Percentiles rank a stretch among this genome's conserved stretches.
phyloP scores from a whole-genome alignment of 805 yeast species.

The Yarrowia sp. region DNA sequence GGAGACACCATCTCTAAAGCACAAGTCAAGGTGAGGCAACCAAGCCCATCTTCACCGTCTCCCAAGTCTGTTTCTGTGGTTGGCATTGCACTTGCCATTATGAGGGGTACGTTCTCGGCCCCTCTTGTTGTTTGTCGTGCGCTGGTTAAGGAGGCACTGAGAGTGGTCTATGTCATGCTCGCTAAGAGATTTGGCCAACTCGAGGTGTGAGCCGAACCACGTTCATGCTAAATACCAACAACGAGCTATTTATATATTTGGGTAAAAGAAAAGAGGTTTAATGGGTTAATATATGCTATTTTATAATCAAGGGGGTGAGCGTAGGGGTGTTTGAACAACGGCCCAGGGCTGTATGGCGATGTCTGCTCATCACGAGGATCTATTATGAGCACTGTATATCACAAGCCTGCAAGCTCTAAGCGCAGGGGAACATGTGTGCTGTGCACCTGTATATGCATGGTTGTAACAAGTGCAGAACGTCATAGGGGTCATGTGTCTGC shows the following conservation, averaged over 20 bases:
- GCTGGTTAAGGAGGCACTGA: slow-evolving; percentile 6
- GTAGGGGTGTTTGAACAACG: too few species aligned
- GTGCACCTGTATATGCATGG: slow-evolving; percentile 5
- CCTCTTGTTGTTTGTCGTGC: slow-evolving; percentile 19
- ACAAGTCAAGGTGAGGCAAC: slow-evolving; percentile 10
- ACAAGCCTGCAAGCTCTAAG: background rate
- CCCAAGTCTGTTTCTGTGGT: slow-evolving; percentile 11
- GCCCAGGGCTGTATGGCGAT: background rate
- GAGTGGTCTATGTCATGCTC: slow-evolving; percentile 14
- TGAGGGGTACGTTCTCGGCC: slow-evolving; percentile 14
- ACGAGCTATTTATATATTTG: slow-evolving; percentile 14
- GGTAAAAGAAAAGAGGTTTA: slow-evolving; percentile 21
- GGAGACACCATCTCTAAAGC: slow-evolving; percentile 20
- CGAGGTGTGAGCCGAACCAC: slow-evolving; percentile 4
- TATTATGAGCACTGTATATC: slow-evolving; percentile 2
- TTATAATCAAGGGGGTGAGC: background rate
- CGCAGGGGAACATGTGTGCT: slow-evolving; percentile 23
- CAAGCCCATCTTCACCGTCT: slow-evolving; percentile 3
- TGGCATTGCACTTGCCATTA: slow-evolving; percentile 21
- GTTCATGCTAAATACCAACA: slow-evolving; percentile 6
- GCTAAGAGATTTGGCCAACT: slow-evolving; percentile 14
- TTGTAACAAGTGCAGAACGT: background rate
- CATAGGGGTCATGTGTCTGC: background rate
- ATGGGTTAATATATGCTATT: background rate
- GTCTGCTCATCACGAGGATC: background rate